These are phyloP conservation scores for Besnoitia besnoiti DNA, from an alignment of 169 alveolate genomes.

Conservation along the genomic window DNA sequence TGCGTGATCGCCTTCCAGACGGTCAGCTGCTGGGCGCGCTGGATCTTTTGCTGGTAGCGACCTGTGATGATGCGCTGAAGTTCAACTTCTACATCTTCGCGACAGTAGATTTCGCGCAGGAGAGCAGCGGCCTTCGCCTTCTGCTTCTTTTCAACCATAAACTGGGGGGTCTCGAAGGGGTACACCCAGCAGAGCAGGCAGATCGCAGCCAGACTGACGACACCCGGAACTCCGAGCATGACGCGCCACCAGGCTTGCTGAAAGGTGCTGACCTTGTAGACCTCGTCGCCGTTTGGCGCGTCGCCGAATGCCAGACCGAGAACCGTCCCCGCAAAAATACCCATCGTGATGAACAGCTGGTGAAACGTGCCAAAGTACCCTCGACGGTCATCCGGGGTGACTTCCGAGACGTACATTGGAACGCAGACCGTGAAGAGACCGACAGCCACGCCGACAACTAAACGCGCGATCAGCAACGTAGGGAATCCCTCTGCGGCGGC, in stretches of 20 bases:
- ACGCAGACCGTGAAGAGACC: slow-evolving; percentile 83
- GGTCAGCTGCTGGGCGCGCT: slow-evolving; percentile 39
- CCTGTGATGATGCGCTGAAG: slow-evolving; percentile 32
- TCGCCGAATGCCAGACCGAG: slow-evolving; percentile 76
- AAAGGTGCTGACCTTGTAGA: slow-evolving; percentile 35
- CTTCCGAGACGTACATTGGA: slow-evolving; percentile 84
- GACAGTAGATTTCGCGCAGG: slow-evolving; percentile 40
- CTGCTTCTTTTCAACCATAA: slow-evolving; percentile 60
- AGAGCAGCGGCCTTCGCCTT: slow-evolving; percentile 52
- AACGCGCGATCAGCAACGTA: slow-evolving; percentile 79
- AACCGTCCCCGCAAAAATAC: slow-evolving; percentile 79
- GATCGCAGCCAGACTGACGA: slow-evolving; percentile 15
- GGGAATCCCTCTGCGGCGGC: slow-evolving; percentile 63
- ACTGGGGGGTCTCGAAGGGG: slow-evolving; percentile 72
- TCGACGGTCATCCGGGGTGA: slow-evolving; percentile 79
- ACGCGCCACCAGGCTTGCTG: slow-evolving; percentile 73
- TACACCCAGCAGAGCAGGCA: slow-evolving; percentile 40
- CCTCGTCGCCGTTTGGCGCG: slow-evolving; percentile 50
- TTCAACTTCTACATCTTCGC: slow-evolving; percentile 60
- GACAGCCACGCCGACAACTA: slow-evolving; percentile 82
- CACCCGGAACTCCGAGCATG: slow-evolving; percentile 61
- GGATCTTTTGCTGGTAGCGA: slow-evolving; percentile 41
- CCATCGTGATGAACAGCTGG: slow-evolving; percentile 83
- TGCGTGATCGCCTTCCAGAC: slow-evolving; percentile 52
- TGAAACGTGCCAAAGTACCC: slow-evolving; percentile 81